A percentile compares a stretch with the other conserved stretches of the same genome.
Evolutionary conservation across 148 eudicot genomes (phyloP).

Genomic region (Cornus florida): DNA sequence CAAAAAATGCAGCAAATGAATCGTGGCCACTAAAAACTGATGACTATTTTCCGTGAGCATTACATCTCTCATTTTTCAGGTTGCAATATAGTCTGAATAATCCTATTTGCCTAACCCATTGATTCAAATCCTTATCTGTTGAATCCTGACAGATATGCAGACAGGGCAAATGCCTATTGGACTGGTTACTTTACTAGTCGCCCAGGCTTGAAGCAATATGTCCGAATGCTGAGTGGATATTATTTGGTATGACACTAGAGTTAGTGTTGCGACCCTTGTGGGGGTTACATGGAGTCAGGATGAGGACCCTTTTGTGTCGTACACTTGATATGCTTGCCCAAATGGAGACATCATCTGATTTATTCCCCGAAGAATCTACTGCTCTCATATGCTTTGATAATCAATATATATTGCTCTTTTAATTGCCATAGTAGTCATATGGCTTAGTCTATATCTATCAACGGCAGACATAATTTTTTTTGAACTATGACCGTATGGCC

Average conservation of each 20-base stretch:
- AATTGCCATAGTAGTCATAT: too few relatives aligned
- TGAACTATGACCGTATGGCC: too few relatives aligned
- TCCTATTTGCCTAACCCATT: background rate
- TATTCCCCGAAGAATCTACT: background rate
- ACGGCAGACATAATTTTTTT: too few relatives aligned
- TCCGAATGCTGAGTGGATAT: conserved; percentile 81
- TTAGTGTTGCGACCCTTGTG: background rate
- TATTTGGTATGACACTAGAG: conserved; percentile 50
- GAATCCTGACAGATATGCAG: conserved; percentile 66
- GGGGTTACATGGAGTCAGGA: background rate
- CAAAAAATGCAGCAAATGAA: conserved; percentile 62
- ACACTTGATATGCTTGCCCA: background rate
- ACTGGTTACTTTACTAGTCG: conserved; percentile 92
- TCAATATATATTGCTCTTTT: background rate
- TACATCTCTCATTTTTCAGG: background rate
- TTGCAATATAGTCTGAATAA: background rate
- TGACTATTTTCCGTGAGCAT: conserved; percentile 89
- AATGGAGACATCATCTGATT: background rate
- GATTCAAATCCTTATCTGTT: background rate
- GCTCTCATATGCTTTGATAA: background rate
- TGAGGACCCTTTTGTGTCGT: conserved; percentile 8
- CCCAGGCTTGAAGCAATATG: conserved; percentile 77
- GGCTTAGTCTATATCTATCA: too few relatives aligned
- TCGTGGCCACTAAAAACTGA: conserved; percentile 77
- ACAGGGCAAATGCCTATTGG: conserved; percentile 65